Conservation (phyloP, 108 stramenopile species). For the Epipyxis sp. region DNA sequence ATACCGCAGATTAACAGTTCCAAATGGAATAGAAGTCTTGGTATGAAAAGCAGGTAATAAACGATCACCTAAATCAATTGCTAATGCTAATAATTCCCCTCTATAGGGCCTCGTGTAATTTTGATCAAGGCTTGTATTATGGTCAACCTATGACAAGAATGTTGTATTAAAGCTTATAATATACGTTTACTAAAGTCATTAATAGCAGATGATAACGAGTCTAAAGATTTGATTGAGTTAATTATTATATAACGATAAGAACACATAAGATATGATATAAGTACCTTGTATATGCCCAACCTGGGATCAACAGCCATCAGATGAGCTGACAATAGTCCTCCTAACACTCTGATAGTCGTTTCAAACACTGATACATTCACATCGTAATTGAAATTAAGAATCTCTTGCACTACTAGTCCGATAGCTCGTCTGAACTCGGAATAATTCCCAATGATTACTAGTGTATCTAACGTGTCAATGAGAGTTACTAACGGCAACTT, state of each 20-base stretch:
- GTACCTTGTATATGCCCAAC: constrained; percentile 2
- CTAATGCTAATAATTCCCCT: constrained; percentile 67
- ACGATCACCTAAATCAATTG: constrained; percentile 72
- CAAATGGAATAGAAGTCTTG: constrained; percentile 82
- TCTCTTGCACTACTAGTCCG: constrained; percentile 1
- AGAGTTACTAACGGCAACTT: constrained; percentile 73
- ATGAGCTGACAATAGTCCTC: constrained; percentile 84
- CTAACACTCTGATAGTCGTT: constrained; percentile 83
- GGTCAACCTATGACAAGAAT: not conserved
- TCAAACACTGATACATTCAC: constrained; percentile 85
- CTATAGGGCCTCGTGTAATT: constrained; percentile 55
- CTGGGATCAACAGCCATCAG: constrained; percentile 50
- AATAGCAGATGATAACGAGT: not conserved
- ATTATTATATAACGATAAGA: not conserved
- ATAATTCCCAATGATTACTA: constrained; percentile 73
- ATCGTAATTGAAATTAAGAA: constrained; percentile 60
- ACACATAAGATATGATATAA: not conserved
- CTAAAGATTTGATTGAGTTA: too few relatives aligned
- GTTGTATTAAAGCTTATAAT: too few relatives aligned
- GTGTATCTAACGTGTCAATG: constrained; percentile 82
- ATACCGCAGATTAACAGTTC: constrained; percentile 75
- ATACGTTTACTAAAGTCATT: too few relatives aligned
- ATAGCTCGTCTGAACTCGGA: constrained; percentile 80
- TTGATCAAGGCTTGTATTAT: too few relatives aligned
- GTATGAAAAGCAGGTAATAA: constrained; percentile 80